Base-by-base conservation (phyloP, 495 filamentous ascomycete genomes). In the Pseudevernia furfuracea region DNA sequence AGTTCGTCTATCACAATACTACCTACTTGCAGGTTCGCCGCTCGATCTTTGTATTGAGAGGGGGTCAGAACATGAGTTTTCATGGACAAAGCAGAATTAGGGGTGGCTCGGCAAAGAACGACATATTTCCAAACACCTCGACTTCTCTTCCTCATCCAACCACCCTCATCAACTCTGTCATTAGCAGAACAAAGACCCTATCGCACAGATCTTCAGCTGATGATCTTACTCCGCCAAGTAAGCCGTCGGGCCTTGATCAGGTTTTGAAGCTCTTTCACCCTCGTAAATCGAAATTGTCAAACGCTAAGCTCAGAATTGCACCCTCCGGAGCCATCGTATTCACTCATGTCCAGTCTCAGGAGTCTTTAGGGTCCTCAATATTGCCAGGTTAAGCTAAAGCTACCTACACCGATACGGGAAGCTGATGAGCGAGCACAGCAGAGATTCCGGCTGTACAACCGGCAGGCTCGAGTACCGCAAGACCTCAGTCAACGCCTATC, bases 241-340 rank as follows among this genome's bases (percentile, higher is more conserved):
- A 34, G 30, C 28, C 19, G 17, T 55, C 52, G 10, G 30, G 52
- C 30, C 52, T 55, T 34, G 52, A 55, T 34, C 39, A 32, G 8
- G 30, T 14, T 28, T n/a, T 43, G 23, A 59, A 32, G 36, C 25
- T 59, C 28, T 8, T 59, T 11, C 37, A 32, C 37, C 57, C 37
- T 43, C 57, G 57, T 25, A 28, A 0, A 1, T 59, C 57, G 28
- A 59, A 15, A 43, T 0, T 7, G 4, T 21, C 57, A 12, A 28
- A 25, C 7, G 25, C 37, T 25, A 41, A n/a, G 39, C 39, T 59
- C 37, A 43, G 15, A 23, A 23, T 59, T 41, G 57, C 37, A 25
- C 57, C 57, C 41, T 59, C 57, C 2, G 57, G 57, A 28, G 57
- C 57, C 4, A 43, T 59, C 36, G 57, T 59, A 17, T 59, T 59